Evolutionary conservation across 2,329 filamentous ascomycete species (phyloP), one percentile per base, ranked within the genome.

Genomic region (Diaporthe sp.): DNA sequence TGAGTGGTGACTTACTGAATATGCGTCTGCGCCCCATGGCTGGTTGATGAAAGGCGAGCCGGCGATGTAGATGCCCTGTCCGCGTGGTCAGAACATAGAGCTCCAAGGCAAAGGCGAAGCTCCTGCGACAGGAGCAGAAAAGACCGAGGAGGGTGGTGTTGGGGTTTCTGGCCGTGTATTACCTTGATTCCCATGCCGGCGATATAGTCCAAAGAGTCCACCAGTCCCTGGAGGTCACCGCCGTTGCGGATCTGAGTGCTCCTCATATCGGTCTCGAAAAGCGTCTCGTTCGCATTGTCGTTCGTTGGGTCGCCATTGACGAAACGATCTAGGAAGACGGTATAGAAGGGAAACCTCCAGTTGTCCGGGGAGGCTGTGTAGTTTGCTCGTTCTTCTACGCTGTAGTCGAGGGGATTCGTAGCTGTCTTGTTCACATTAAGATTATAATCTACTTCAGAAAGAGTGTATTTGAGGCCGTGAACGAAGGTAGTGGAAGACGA

Each of bases 291-390:
- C 58, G 87, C 87, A 79, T 92, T 88, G 80, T 93, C 91, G 79
- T 93, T 93, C 3, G 85, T 86, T 10, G 91, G 91, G 78, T 93
- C 89, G 28, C 91, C 91, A 79, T 93, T 92, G 57, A 92, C 90
- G 79, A 90, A 93, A 76, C 90, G 85, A 80, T 93, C 91, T 15
- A 92, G 82, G 80, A 92, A 92, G 61, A 93, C 83, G 12, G 90
- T 92, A 80, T 93, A 93, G 79, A 92, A 90, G 0, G 92, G 92
- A 76, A 93, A 88, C 37, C 92, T 87, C 92, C 92, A 93, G 78
- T 90, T 93, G 0, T 84, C 80, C 1, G 92, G 91, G 28, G 91
- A 92, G 0, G 85, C 83, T 25, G 83, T 80, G 78, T 90, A 92
- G 65, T 61, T 67, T 89, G 76, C 87, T 83, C n/a, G 83, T 83